These are phyloP conservation scores for Yamadazyma jaroonii DNA, from an alignment of 1,139 yeast genomes.

Conservation along the genomic window DNA sequence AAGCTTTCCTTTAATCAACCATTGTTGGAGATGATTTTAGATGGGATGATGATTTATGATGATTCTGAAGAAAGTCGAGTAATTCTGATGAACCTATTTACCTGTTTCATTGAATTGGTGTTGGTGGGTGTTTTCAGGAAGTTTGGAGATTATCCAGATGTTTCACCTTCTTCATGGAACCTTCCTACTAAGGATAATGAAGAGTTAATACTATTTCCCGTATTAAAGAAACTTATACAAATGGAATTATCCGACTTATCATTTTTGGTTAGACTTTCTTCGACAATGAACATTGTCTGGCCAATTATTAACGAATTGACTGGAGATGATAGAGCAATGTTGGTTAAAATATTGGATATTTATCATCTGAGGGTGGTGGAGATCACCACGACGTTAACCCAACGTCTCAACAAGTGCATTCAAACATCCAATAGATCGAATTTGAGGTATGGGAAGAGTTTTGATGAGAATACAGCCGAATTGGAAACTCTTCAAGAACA, in stretches of 20 bases:
- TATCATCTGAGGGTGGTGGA: no score
- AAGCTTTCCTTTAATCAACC: conserved; percentile 48
- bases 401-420: no score
- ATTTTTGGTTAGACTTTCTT: no score
- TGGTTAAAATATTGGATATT: no score
- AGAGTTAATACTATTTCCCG: conserved; percentile 44
- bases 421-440: conserved; percentile 57
- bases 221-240: conserved; percentile 32
- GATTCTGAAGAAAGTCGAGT: conserved; percentile 42
- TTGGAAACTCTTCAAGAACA: conserved; percentile 34
- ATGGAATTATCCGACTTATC: no score
- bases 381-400: no score
- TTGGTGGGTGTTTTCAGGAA: conserved; percentile 56
- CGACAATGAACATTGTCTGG: no score
- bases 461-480: conserved; percentile 50
- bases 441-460: conserved; percentile 61
- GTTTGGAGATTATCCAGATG: no score
- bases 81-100: conserved; percentile 39
- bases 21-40: conserved; percentile 47
- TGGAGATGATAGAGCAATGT: no score
- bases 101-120: conserved; percentile 61
- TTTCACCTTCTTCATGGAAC: no score
- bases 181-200: conserved; percentile 15
- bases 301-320: no score
- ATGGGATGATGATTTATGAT: conserved; percentile 35